Percentiles rank a stretch among this genome's conserved stretches.
Evolutionary conservation across 2,329 filamentous ascomycete genomes (phyloP).

Genomic region (Fusarium tricinctum): DNA sequence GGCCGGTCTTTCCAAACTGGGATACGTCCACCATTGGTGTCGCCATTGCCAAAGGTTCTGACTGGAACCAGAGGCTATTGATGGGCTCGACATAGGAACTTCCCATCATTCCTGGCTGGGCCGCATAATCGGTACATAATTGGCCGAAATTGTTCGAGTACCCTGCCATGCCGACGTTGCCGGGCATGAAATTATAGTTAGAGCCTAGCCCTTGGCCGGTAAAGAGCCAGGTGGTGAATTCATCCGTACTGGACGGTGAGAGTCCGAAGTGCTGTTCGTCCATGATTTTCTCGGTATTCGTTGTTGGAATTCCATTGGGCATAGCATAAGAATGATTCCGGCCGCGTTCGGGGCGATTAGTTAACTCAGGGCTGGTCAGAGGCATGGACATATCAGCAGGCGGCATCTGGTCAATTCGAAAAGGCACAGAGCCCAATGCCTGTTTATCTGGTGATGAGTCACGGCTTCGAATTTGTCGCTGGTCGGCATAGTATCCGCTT

Average conservation of each 20-base stretch:
- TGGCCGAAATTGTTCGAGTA: constrained; percentile 51
- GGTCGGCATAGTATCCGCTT: constrained; percentile 39
- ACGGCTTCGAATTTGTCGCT: constrained; percentile 39
- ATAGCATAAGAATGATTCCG: constrained; percentile 44
- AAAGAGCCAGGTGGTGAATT: constrained; percentile 50
- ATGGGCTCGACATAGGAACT: constrained; percentile 48
- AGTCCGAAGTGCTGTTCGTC: constrained; percentile 49
- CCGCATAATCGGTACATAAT: constrained; percentile 46
- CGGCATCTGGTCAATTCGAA: constrained; percentile 42
- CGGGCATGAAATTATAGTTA: constrained; percentile 44
- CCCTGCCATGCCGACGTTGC: constrained; percentile 43
- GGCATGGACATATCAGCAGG: constrained; percentile 43
- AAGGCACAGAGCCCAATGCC: constrained; percentile 30
- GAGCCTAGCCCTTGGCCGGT: constrained; percentile 45
- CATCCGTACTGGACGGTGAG: constrained; percentile 49
- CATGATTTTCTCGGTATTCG: constrained; percentile 41
- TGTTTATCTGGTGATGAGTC: constrained; percentile 47
- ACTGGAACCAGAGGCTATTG: constrained; percentile 50
- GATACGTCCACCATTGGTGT: constrained; percentile 45
- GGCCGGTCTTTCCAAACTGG: constrained; percentile 44
- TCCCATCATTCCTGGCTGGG: constrained; percentile 45
- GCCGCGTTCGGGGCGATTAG: constrained; percentile 36
- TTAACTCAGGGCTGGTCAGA: constrained; percentile 41
- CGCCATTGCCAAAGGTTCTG: constrained; percentile 44
- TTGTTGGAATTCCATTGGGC: constrained; percentile 40